A percentile compares a stretch with the other conserved stretches of the same genome.
Evolutionary conservation across 228 moss, liverwort and hornwort species (phyloP).

Genomic region (Sphagnum fallax): DNA sequence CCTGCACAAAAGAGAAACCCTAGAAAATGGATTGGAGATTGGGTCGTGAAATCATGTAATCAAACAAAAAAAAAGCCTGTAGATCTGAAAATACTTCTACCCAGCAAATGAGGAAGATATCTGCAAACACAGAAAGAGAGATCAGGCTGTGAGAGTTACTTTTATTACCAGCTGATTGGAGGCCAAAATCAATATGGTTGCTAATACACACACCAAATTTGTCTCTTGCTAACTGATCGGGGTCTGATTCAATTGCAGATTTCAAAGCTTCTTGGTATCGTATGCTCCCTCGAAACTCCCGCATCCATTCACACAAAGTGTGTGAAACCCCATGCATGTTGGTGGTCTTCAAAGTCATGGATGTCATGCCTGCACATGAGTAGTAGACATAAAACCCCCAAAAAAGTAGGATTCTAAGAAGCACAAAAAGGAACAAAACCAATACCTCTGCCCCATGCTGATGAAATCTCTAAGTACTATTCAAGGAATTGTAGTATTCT

Average conservation of each 20-base stretch:
- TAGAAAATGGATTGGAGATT: neutral
- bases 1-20: conserved; percentile 14
- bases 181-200: conserved; percentile 51
- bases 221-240: conserved; percentile 29
- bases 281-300: conserved; percentile 30
- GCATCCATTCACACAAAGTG: conserved; percentile 39
- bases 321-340: conserved; percentile 25
- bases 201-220: conserved; percentile 33
- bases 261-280: conserved; percentile 34
- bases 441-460: too few species aligned
- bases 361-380: neutral
- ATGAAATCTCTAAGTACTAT: too few species aligned
- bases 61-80: neutral
- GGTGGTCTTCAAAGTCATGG: neutral
- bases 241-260: conserved; percentile 22
- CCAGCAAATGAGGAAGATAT: too few species aligned
- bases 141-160: neutral
- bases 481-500: neutral
- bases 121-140: neutral
- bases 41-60: neutral
- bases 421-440: neutral
- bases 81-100: too few species aligned
- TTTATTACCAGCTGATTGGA: conserved; percentile 47
- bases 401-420: neutral
- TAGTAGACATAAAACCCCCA: neutral